Percentiles rank a stretch among this genome's conserved stretches.
phyloP scores from a whole-genome alignment of 768 basidiomycete species.

The Auricularia auricula-judae region DNA sequence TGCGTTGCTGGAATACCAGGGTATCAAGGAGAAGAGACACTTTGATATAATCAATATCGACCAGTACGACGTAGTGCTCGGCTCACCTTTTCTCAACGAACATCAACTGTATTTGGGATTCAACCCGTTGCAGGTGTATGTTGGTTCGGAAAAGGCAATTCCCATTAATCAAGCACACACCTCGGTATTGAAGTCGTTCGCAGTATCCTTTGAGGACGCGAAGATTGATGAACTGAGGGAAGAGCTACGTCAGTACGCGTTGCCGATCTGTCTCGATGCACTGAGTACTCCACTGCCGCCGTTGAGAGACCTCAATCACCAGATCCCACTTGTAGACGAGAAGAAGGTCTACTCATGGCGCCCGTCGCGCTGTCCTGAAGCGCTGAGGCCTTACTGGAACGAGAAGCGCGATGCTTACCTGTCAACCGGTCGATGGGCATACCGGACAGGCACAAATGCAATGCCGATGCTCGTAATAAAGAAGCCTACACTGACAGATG shows the following conservation, averaged over 20 bases:
- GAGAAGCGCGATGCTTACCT: slow-evolving; percentile 22
- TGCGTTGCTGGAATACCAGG: neutral
- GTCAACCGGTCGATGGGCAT: slow-evolving; percentile 20
- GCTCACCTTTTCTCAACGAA: neutral
- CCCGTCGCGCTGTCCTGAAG: slow-evolving; percentile 21
- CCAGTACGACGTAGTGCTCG: neutral
- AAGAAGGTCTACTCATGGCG: slow-evolving; percentile 20
- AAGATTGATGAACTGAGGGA: neutral
- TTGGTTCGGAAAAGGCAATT: slow-evolving; percentile 4
- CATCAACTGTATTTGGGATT: slow-evolving; percentile 16
- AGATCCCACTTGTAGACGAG: slow-evolving; percentile 29
- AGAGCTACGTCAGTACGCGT: slow-evolving; percentile 16
- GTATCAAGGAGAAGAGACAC: neutral
- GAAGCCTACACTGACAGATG: slow-evolving; percentile 14
- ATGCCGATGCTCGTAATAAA: slow-evolving; percentile 23
- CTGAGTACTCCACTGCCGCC: slow-evolving; percentile 26
- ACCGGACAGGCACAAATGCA: slow-evolving; percentile 17
- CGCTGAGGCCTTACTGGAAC: slow-evolving; percentile 16
- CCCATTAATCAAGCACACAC: neutral
- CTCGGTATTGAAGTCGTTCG: neutral
- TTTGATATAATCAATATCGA: no score
- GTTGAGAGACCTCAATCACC: slow-evolving; percentile 28
- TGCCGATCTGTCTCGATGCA: slow-evolving; percentile 16
- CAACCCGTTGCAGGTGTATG: slow-evolving; percentile 13
- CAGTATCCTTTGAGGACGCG: neutral